A percentile compares a stretch with the other conserved stretches of the same genome.
These are phyloP conservation scores for Phytophthora fragariaefolia DNA, from an alignment of 352 stramenopile genomes.

Conservation along the genomic window DNA sequence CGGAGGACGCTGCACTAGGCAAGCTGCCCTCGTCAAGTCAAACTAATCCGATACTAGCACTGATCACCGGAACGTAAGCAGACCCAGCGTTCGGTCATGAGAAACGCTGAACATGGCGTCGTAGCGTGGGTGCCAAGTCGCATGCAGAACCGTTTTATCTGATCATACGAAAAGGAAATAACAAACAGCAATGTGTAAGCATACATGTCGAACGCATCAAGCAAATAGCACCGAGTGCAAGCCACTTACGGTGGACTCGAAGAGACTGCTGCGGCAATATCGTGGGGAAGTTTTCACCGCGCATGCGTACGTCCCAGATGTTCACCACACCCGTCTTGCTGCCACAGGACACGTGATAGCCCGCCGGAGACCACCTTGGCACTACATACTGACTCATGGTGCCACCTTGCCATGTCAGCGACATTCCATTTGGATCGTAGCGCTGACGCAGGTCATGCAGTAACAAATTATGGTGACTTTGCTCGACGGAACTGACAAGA, in stretches of 20 bases:
- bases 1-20: no score
- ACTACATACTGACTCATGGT: conserved; percentile 89
- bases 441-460: conserved; percentile 77
- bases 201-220: not conserved
- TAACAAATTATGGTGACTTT: conserved; percentile 68
- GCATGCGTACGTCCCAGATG: conserved; percentile 84
- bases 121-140: conserved; percentile 85
- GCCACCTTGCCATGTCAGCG: conserved; percentile 66
- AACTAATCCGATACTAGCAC: not conserved
- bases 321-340: conserved; percentile 71
- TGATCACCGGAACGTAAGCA: conserved; percentile 77
- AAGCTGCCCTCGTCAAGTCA: not conserved
- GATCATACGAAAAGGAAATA: conserved; percentile 26
- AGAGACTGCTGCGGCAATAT: conserved; percentile 81
- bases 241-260: conserved; percentile 73
- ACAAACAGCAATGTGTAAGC: conserved; percentile 16
- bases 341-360: conserved; percentile 74
- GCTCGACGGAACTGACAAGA: conserved; percentile 76
- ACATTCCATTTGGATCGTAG: conserved; percentile 59
- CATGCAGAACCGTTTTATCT: conserved; percentile 88
- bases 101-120: conserved; percentile 90
- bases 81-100: conserved; percentile 76
- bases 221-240: not conserved
- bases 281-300: conserved; percentile 55
- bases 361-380: conserved; percentile 77